Evolutionary conservation across 805 yeast species (phyloP).

Genomic region (Zygoascus ofunaensis): DNA sequence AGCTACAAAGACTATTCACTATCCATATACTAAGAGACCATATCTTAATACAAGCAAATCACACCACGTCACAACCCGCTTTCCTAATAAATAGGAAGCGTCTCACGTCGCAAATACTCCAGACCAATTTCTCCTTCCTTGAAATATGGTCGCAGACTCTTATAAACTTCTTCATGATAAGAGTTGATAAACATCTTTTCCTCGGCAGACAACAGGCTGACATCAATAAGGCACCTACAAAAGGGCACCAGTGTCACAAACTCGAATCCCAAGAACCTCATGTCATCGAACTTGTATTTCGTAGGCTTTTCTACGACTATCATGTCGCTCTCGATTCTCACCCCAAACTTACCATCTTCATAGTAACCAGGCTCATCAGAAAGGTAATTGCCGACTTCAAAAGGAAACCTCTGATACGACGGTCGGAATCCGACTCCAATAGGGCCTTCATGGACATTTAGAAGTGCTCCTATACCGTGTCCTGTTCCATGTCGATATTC

Average conservation of each 20-base stretch:
- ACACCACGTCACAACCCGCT: too few relatives aligned
- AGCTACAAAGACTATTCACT: too few relatives aligned
- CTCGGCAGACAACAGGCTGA: slow-evolving; percentile 41
- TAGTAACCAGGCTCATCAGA: slow-evolving; percentile 95
- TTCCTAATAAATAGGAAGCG: slow-evolving; percentile 29
- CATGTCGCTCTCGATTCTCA: slow-evolving; percentile 81
- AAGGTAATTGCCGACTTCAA: slow-evolving; percentile 59
- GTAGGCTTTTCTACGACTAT: slow-evolving; percentile 40
- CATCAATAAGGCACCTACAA: slow-evolving; percentile 66
- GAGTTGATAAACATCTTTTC: slow-evolving; percentile 63
- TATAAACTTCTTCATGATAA: slow-evolving; percentile 54
- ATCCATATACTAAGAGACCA: too few relatives aligned
- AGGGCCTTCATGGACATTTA: slow-evolving; percentile 93
- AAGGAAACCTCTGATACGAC: slow-evolving; percentile 41
- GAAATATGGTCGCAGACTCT: slow-evolving; percentile 41
- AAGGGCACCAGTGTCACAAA: slow-evolving; percentile 80
- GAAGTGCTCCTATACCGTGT: slow-evolving; percentile 90
- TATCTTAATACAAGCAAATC: too few relatives aligned
- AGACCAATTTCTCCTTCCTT: slow-evolving; percentile 52
- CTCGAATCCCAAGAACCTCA: slow-evolving; percentile 58
- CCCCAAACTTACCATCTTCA: slow-evolving; percentile 81
- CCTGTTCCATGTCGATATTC: slow-evolving; percentile 95
- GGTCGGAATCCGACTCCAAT: slow-evolving; percentile 61
- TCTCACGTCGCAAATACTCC: slow-evolving; percentile 66
- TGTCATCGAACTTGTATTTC: slow-evolving; percentile 42